These are phyloP conservation scores for Ustanciosporium gigantosporum DNA, from an alignment of 1,284 basidiomycete genomes.

Conservation along the genomic window DNA sequence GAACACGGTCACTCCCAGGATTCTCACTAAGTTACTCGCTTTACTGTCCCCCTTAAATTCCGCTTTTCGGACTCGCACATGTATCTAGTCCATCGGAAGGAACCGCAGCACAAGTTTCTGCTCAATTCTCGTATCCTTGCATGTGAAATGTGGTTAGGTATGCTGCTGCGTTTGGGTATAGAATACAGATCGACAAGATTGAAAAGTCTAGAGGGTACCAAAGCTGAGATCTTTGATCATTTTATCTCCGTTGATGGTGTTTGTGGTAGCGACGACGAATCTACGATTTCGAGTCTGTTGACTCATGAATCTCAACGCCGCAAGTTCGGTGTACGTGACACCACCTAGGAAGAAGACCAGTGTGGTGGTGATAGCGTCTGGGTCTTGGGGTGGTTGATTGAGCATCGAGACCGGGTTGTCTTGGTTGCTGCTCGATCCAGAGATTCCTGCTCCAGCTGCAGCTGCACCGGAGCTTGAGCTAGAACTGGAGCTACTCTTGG, in stretches of 20 bases:
- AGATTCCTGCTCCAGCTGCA: too few relatives aligned
- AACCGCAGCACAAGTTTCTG: too few relatives aligned
- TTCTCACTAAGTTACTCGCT: too few relatives aligned
- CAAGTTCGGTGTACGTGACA: constrained; percentile 94
- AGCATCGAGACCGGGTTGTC: background rate
- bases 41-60: too few relatives aligned
- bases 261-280: constrained; percentile 51
- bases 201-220: constrained; percentile 1
- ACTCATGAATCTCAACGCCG: constrained; percentile 87
- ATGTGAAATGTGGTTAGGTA: too few relatives aligned
- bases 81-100: too few relatives aligned
- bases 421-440: background rate
- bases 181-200: too few relatives aligned
- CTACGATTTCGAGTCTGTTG: constrained; percentile 61
- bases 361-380: constrained; percentile 70
- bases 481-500: background rate
- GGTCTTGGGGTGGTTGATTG: constrained; percentile 9
- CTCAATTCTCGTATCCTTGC: too few relatives aligned
- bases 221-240: constrained; percentile 26
- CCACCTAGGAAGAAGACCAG: constrained; percentile 98
- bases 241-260: constrained; percentile 44
- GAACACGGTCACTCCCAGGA: too few relatives aligned
- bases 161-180: too few relatives aligned
- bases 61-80: too few relatives aligned
- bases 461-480: constrained; percentile 2